Evolutionary conservation across 768 basidiomycete genomes (phyloP).

Genomic region (Serpula lacrymans): DNA sequence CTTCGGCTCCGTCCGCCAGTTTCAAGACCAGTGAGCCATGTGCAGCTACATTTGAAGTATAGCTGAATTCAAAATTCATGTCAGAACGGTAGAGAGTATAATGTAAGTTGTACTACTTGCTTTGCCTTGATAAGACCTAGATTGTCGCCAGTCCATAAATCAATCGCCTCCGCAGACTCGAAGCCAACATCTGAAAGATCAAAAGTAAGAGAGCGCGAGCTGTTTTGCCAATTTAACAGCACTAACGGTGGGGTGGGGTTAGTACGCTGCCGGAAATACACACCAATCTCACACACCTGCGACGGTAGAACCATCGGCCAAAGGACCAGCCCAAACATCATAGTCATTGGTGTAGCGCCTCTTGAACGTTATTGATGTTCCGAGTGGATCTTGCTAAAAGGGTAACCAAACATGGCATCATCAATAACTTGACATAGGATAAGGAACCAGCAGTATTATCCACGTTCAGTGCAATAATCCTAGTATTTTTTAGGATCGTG

Average conservation of each 20-base stretch:
- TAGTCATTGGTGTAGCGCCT: constrained; percentile 48
- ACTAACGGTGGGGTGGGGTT: constrained; percentile 23
- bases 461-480: constrained; percentile 41
- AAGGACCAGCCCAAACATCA: constrained; percentile 47
- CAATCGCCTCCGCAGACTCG: constrained; percentile 35
- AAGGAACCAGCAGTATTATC: background rate
- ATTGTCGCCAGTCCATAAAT: constrained; percentile 37
- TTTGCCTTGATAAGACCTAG: constrained; percentile 34
- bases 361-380: constrained; percentile 41
- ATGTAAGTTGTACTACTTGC: constrained; percentile 27
- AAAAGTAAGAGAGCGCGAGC: constrained; percentile 37
- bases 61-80: constrained; percentile 18
- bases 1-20: constrained; percentile 26
- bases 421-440: background rate
- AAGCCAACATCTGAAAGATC: constrained; percentile 42
- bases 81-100: background rate
- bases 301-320: constrained; percentile 45
- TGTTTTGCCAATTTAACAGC: constrained; percentile 43
- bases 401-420: background rate
- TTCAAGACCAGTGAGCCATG: constrained; percentile 33
- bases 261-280: background rate
- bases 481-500: constrained; percentile 37
- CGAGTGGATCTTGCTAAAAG: constrained; percentile 43
- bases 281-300: constrained; percentile 30
- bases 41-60: constrained; percentile 25